Evolutionary conservation across 345 rosid genomes (phyloP), one percentile per base, ranked within the genome.

Genomic region (Lumnitzera racemosa): DNA sequence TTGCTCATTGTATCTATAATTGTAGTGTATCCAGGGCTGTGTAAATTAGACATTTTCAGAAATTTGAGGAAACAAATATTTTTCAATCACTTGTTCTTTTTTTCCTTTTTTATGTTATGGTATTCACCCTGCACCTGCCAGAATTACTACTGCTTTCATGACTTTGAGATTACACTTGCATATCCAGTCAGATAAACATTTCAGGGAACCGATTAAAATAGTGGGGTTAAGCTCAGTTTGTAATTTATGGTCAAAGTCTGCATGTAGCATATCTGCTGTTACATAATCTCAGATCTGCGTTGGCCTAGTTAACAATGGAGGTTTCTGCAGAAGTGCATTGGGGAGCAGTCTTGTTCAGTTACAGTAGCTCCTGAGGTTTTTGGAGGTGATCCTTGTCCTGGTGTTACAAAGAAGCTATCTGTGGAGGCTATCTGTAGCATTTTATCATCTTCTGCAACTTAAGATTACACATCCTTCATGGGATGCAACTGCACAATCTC

Each of bases 351-450:
- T 16, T 85, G 88, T 71, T 67, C 82, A 2, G 82, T 85, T 46
- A 48, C 82, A 0, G 83, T 82, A 41, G 78, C 77, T 55, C 67
- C 86, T 4, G 70, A 69, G 67, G 82, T 82, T 57, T 85, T 80
- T 55, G 86, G 86, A 55, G 91, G 88, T 29, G 83, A 85, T 74
- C 90, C 90, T 10, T 84, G 90, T 53, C 87, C 78, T 2, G 58
- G 43, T 11, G 68, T 68, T 56, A 17, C 46, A 58, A 84, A 84
- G 76, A 84, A 84, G 72, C 85, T 84, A n/a, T 77, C 85, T 0
- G 90, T 80, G 27, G 87, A 84, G 73, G 87, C 81, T 29, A 36
- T 74, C 52, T 80, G 90, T 75, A 74, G 70, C 66, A 78, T 57
- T 43, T 15, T 11, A 2, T 4, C 15, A 47, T 43, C 48, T 57